A percentile compares a stretch with the other conserved stretches of the same genome.
These are phyloP conservation scores for Juglanconis sp. DNA, from an alignment of 2,329 filamentous ascomycete genomes.

Conservation along the genomic window DNA sequence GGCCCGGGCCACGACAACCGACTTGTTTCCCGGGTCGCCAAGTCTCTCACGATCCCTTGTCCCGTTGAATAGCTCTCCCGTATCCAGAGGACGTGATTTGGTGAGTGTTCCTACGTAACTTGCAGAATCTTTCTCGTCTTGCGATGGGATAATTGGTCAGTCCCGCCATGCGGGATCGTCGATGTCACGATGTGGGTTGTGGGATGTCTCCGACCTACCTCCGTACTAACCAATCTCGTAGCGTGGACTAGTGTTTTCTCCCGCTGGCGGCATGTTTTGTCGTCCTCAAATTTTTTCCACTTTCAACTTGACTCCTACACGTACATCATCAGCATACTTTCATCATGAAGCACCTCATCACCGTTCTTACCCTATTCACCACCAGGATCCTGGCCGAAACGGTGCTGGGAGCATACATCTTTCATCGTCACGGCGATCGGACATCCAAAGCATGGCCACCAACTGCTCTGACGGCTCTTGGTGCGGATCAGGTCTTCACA, in stretches of 20 bases:
- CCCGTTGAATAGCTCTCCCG: too few species aligned
- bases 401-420: constrained; percentile 79
- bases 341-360: constrained; percentile 35
- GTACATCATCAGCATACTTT: neutral
- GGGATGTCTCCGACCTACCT: neutral
- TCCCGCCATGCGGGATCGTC: neutral
- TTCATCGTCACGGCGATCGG: constrained; percentile 85
- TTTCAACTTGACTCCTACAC: neutral
- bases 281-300: neutral
- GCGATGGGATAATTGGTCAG: too few species aligned
- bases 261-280: neutral
- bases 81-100: too few species aligned
- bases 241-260: neutral
- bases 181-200: neutral
- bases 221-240: neutral
- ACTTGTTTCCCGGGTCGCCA: too few species aligned
- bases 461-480: constrained; percentile 72
- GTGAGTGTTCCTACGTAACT: too few species aligned
- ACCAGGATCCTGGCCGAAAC: constrained; percentile 51
- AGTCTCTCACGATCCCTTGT: too few species aligned
- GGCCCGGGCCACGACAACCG: too few species aligned
- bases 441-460: constrained; percentile 73
- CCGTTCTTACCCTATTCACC: constrained; percentile 37
- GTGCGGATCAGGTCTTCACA: constrained; percentile 70
- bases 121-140: too few species aligned